Evolutionary conservation across 2,329 filamentous ascomycete genomes (phyloP), one percentile per base, ranked within the genome.

Genomic region (Xylaria sp.): DNA sequence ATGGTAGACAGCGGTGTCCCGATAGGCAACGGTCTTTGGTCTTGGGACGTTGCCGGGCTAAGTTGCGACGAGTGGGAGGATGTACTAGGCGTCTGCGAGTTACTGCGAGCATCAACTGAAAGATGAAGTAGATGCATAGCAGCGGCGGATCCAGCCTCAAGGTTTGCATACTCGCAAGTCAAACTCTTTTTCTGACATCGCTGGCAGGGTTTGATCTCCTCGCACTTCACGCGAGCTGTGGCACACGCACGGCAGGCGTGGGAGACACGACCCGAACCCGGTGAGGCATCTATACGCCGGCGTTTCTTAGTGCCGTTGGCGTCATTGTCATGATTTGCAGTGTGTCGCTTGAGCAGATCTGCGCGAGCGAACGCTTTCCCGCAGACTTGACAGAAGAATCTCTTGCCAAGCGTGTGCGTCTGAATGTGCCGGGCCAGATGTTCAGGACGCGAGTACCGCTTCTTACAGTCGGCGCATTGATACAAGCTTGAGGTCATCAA

Each of bases 231-330:
- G 23, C 85, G 80, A 12, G 85, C 85, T 20, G 81, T 75, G 3
- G 85, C 85, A 69, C 85, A 87, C 10, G 83, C 78, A 28, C 81
- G 81, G 70, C 85, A 87, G 15, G 85, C 85, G 70, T 86, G 84
- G 10, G 82, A 84, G 12, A 87, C 85, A 13, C 85, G 83, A 23
- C 83, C 82, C 2, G 82, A 79, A 18, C 79, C 82, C 3, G 83
- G 82, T 0, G 82, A 82, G 1, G 82, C 76, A 50, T 81, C 80
- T 59, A 81, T 81, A 13, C 83, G 81, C 41, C 84, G 80, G 39
- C 84, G 79, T 72, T 83, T 85, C 71, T 84, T 85, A 55, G 80
- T 79, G 32, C 81, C 79, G 68, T 83, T 83, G 41, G 77, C 77
- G 67, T 79, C 76, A 68, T 84, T 84, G 30, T 83, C 80, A 68